Evolutionary conservation across 495 filamentous ascomycete genomes (phyloP).

Genomic region (Trichoderma virens): DNA sequence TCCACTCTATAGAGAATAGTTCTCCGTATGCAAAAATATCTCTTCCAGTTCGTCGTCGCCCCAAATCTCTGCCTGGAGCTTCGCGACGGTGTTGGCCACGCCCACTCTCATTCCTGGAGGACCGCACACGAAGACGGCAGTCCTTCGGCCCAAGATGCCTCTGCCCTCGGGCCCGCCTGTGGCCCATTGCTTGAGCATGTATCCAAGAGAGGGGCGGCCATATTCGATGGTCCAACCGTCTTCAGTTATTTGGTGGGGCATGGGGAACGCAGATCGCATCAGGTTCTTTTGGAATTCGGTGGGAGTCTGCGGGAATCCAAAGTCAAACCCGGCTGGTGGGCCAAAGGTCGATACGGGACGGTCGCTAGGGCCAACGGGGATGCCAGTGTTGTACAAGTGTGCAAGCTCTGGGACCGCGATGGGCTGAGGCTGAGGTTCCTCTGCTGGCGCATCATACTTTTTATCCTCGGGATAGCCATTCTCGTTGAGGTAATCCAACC

Average conservation of each 20-base stretch:
- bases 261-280: slow-evolving; percentile 77
- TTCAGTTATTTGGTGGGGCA: slow-evolving; percentile 56
- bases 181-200: slow-evolving; percentile 74
- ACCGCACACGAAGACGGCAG: slow-evolving; percentile 91
- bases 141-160: slow-evolving; percentile 68
- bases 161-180: slow-evolving; percentile 46
- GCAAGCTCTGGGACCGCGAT: slow-evolving; percentile 40
- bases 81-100: slow-evolving; percentile 74
- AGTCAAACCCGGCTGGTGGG: slow-evolving; percentile 54
- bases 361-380: slow-evolving; percentile 19
- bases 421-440: neutral
- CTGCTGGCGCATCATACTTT: slow-evolving; percentile 3
- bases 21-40: slow-evolving; percentile 92
- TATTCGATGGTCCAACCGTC: slow-evolving; percentile 89
- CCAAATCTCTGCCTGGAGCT: slow-evolving; percentile 77
- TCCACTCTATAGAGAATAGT: slow-evolving; percentile 66
- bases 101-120: slow-evolving; percentile 81
- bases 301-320: slow-evolving; percentile 67
- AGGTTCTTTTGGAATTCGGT: slow-evolving; percentile 74
- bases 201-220: slow-evolving; percentile 78
- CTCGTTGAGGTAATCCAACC: slow-evolving; percentile 9
- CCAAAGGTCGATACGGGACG: slow-evolving; percentile 38
- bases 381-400: slow-evolving; percentile 41
- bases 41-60: slow-evolving; percentile 70
- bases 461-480: slow-evolving; percentile 13